Evolutionary conservation across 495 filamentous ascomycete genomes (phyloP).

Genomic region (Penicillium argentinense): DNA sequence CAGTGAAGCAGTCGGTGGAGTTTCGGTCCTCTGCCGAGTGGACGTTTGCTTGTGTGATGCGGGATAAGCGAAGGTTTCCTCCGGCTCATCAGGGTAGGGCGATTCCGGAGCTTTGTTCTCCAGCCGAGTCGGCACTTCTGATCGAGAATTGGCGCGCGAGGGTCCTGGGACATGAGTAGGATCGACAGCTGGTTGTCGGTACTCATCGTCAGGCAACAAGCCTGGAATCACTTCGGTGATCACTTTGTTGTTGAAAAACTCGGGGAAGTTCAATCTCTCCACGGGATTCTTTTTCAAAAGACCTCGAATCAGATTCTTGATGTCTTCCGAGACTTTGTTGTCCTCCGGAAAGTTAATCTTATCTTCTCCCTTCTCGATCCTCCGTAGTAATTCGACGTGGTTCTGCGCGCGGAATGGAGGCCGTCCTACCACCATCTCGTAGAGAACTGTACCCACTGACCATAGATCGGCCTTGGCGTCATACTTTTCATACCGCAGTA

Average conservation of each 20-base stretch:
- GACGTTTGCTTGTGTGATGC: constrained; percentile 23
- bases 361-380: constrained; percentile 85
- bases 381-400: constrained; percentile 89
- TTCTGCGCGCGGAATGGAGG: constrained; percentile 91
- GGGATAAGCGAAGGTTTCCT: constrained; percentile 28
- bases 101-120: constrained; percentile 21
- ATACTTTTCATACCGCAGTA: constrained; percentile 94
- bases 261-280: constrained; percentile 77
- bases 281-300: constrained; percentile 83
- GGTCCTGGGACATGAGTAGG: constrained; percentile 7
- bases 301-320: constrained; percentile 77
- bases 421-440: constrained; percentile 89
- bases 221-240: constrained; percentile 80
- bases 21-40: constrained; percentile 34
- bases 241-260: constrained; percentile 75
- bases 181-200: constrained; percentile 23
- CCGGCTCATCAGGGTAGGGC: constrained; percentile 21
- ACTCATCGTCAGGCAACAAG: constrained; percentile 69
- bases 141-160: constrained; percentile 29
- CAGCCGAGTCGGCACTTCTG: constrained; percentile 9
- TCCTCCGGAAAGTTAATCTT: constrained; percentile 79
- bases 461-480: constrained; percentile 95
- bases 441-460: constrained; percentile 94
- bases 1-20: constrained; percentile 33
- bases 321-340: constrained; percentile 64